Evolutionary conservation across 768 basidiomycete species (phyloP).

Genomic region (Fomitopsis serialis): DNA sequence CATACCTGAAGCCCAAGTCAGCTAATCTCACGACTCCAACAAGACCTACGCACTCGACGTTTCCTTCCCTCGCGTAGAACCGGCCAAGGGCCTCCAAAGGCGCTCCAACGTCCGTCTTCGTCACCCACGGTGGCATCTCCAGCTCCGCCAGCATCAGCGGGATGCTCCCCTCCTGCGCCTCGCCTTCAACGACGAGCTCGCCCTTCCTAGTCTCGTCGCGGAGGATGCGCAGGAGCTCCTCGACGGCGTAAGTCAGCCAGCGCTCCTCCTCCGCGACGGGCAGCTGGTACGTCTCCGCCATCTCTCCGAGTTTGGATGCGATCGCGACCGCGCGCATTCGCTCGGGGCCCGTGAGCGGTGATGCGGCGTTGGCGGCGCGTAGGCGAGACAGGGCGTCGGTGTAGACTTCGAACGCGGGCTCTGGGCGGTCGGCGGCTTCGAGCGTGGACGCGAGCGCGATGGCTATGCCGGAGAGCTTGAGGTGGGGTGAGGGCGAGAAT

Average conservation of each 20-base stretch:
- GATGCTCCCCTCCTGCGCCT: constrained; percentile 3
- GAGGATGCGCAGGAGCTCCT: constrained; percentile 35
- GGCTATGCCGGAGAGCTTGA: constrained; percentile 66
- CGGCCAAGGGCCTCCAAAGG: constrained; percentile 64
- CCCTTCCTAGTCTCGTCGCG: constrained; percentile 23
- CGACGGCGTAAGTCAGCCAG: constrained; percentile 39
- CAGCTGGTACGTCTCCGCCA: constrained; percentile 28
- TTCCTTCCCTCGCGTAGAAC: constrained; percentile 52
- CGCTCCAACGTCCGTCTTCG: constrained; percentile 54
- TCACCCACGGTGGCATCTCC: constrained; percentile 55
- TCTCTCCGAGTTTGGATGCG: constrained; percentile 40
- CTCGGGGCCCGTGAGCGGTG: constrained; percentile 15
- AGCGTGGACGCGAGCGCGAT: constrained; percentile 53
- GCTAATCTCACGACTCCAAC: constrained; percentile 6
- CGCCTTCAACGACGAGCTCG: constrained; percentile 5
- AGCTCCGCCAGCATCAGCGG: constrained; percentile 35
- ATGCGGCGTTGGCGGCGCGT: constrained; percentile 6
- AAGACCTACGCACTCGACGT: constrained; percentile 42
- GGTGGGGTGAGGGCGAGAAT: constrained; percentile 42
- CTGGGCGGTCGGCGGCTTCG: constrained; percentile 33
- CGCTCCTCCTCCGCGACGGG: constrained; percentile 35
- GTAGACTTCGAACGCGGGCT: constrained; percentile 27
- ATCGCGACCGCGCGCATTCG: constrained; percentile 40
- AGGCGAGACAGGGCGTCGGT: constrained; percentile 12
- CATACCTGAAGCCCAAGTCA: constrained; percentile 37